These are phyloP conservation scores for Ogataea haglerorum DNA, from an alignment of 805 yeast genomes.

Conservation along the genomic window DNA sequence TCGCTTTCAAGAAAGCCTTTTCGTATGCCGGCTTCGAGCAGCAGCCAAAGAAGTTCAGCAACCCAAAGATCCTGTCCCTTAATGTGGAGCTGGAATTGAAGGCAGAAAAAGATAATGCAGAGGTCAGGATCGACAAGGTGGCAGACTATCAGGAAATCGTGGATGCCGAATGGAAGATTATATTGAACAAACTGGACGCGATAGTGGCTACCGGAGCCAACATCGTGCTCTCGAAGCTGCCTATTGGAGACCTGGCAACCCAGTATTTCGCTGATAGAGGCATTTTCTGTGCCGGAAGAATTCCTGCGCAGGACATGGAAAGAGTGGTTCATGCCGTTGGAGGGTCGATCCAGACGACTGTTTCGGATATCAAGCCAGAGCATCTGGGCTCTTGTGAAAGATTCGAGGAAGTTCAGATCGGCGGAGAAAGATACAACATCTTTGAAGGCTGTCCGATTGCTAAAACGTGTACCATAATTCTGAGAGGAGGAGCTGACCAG, in stretches of 20 bases:
- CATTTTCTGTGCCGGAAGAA: slow-evolving; percentile 97
- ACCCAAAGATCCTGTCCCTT: slow-evolving; percentile 80
- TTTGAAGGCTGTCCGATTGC: slow-evolving; percentile 92
- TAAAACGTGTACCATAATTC: slow-evolving; percentile 85
- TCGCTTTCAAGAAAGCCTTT: slow-evolving; percentile 95
- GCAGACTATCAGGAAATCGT: slow-evolving; percentile 93
- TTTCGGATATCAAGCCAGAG: slow-evolving; percentile 61
- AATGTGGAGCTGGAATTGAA: slow-evolving; percentile 94
- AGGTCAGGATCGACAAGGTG: slow-evolving; percentile 92
- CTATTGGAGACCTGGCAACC: slow-evolving; percentile 98
- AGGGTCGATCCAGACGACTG: slow-evolving; percentile 78
- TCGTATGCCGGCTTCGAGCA: slow-evolving; percentile 99
- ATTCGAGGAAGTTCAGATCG: slow-evolving; percentile 94
- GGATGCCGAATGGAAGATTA: slow-evolving; percentile 98
- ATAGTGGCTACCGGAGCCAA: slow-evolving; percentile 85
- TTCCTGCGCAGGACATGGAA: slow-evolving; percentile 82
- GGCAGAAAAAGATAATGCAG: slow-evolving; percentile 98
- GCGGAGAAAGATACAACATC: slow-evolving; percentile 90
- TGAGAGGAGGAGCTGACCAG: slow-evolving; percentile 98
- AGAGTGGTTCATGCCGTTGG: slow-evolving; percentile 94
- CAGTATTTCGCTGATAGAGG: slow-evolving; percentile 96
- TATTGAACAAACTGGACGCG: slow-evolving; percentile 78
- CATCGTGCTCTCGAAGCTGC: slow-evolving; percentile 88
- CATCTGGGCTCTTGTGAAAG: slow-evolving; percentile 80
- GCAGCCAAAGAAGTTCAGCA: slow-evolving; percentile 80